Conservation (phyloP, 2,329 filamentous ascomycete species). For the Bipolaris victoriae region DNA sequence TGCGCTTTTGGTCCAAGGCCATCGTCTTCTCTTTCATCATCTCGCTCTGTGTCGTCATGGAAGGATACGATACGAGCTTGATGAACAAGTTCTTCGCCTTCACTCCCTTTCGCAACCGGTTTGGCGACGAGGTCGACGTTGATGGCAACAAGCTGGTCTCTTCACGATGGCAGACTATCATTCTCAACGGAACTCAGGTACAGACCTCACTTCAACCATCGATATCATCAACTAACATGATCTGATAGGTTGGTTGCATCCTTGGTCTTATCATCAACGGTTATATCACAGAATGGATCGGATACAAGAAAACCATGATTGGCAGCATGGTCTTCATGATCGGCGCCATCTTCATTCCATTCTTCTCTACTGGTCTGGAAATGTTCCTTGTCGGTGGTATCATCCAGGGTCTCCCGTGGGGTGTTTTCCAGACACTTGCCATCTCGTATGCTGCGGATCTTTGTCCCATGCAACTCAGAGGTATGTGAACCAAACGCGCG, state of each 20-base stretch:
- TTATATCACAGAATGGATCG: slow-evolving; percentile 51
- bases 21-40: slow-evolving; percentile 81
- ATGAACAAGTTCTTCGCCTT: slow-evolving; percentile 75
- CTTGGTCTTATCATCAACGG: slow-evolving; percentile 53
- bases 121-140: slow-evolving; percentile 43
- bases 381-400: slow-evolving; percentile 66
- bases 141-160: slow-evolving; percentile 49
- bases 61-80: slow-evolving; percentile 80
- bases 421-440: slow-evolving; percentile 48
- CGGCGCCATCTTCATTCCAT: slow-evolving; percentile 35
- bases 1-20: slow-evolving; percentile 82
- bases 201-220: slow-evolving; percentile 11
- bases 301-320: slow-evolving; percentile 41
- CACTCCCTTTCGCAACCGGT: slow-evolving; percentile 50
- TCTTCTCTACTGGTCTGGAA: slow-evolving; percentile 50
- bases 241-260: slow-evolving; percentile 46
- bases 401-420: slow-evolving; percentile 52
- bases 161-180: slow-evolving; percentile 52
- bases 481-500: background rate
- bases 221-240: slow-evolving; percentile 15
- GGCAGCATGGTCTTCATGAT: slow-evolving; percentile 32
- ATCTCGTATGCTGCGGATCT: slow-evolving; percentile 55
- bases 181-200: slow-evolving; percentile 52
- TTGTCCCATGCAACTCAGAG: slow-evolving; percentile 70
- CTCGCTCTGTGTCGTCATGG: slow-evolving; percentile 86